phyloP scores from a whole-genome alignment of 306 rosid species.

The Senna tora region DNA sequence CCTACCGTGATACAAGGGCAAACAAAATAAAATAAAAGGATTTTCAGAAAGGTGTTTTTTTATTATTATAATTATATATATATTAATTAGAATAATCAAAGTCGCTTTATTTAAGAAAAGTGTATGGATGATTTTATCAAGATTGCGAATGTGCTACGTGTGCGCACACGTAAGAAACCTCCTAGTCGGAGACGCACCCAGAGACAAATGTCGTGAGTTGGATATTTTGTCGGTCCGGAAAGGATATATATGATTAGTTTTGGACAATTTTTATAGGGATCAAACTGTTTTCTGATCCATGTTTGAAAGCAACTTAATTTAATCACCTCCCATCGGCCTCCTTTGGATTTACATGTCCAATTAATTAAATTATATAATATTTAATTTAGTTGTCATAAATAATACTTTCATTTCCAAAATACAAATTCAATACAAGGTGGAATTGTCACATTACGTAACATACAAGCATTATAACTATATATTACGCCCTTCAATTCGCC shows the following conservation, averaged over 20 bases:
- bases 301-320: constrained; percentile 20
- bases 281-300: constrained; percentile 12
- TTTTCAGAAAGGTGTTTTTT: background rate
- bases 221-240: constrained; percentile 57
- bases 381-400: too few relatives aligned
- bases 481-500: constrained; percentile 33
- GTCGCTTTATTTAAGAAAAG: constrained; percentile 40
- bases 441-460: constrained; percentile 36
- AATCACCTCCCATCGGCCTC: background rate
- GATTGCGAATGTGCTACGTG: constrained; percentile 48
- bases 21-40: background rate
- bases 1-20: constrained; percentile 4
- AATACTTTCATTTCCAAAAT: too few relatives aligned
- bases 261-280: background rate
- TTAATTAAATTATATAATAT: background rate
- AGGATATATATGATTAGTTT: constrained; percentile 25
- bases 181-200: constrained; percentile 30
- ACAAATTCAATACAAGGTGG: constrained; percentile 14
- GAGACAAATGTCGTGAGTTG: constrained; percentile 57
- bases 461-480: constrained; percentile 26
- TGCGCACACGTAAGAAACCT: constrained; percentile 49
- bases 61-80: background rate
- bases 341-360: background rate
- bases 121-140: constrained; percentile 27
- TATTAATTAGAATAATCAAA: constrained; percentile 13